Evolutionary conservation across 2,329 filamentous ascomycete species (phyloP).

Genomic region (Beauveria sp.): DNA sequence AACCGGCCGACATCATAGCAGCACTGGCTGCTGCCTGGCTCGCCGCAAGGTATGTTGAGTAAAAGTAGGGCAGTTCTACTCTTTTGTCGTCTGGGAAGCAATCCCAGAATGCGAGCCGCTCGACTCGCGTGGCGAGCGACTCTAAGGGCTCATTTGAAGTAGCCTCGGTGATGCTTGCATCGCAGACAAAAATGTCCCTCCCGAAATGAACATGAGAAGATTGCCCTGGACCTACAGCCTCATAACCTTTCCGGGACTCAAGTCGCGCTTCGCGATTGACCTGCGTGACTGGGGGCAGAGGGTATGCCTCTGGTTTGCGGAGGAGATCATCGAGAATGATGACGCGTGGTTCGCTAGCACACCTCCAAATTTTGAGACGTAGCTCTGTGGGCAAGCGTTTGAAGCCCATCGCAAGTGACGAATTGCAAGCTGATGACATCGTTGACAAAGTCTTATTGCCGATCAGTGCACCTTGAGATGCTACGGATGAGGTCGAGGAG

Average conservation of each 20-base stretch:
- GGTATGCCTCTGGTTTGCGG: conserved; percentile 23
- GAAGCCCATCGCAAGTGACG: conserved; percentile 17
- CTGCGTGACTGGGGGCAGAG: conserved; percentile 28
- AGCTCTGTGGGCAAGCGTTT: conserved; percentile 27
- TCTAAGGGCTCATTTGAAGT: conserved; percentile 25
- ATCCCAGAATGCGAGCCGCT: conserved; percentile 31
- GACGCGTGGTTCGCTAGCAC: conserved; percentile 28
- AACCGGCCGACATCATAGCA: conserved; percentile 21
- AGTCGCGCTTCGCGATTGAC: conserved; percentile 28
- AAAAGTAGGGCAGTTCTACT: conserved; percentile 26
- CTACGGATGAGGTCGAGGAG: background rate
- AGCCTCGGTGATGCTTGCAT: conserved; percentile 28
- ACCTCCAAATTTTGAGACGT: conserved; percentile 30
- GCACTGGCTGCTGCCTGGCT: conserved; percentile 19
- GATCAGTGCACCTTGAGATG: background rate
- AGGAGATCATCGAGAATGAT: conserved; percentile 29
- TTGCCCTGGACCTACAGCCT: conserved; percentile 20
- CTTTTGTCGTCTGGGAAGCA: conserved; percentile 31
- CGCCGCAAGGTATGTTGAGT: conserved; percentile 27
- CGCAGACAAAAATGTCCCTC: conserved; percentile 31
- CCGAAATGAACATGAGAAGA: conserved; percentile 31
- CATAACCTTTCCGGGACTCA: conserved; percentile 28
- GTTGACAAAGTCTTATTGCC: background rate
- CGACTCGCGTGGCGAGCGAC: conserved; percentile 25
- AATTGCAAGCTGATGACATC: background rate